These are phyloP conservation scores for Taphrina populina DNA, from an alignment of 1,139 yeast species.

Conservation along the genomic window DNA sequence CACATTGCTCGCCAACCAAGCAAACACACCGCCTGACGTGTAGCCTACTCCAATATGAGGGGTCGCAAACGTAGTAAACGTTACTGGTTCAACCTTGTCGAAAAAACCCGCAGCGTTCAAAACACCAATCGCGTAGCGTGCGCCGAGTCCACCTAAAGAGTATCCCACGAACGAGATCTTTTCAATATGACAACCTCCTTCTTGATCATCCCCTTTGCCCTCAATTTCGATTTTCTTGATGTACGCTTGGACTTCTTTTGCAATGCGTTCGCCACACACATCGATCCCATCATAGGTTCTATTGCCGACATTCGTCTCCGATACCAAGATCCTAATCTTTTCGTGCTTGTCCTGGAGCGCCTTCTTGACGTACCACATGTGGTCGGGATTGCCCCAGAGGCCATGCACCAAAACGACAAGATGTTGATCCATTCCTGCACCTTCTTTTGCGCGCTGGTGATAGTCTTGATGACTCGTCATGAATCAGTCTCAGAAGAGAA, in stretches of 20 bases:
- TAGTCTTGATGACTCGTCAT: too few relatives aligned
- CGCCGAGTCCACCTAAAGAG: conserved; percentile 56
- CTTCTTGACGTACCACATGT: conserved; percentile 61
- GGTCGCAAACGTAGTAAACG: conserved; percentile 76
- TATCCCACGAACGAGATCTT: conserved; percentile 55
- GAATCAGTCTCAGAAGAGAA: too few relatives aligned
- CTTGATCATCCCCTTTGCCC: conserved; percentile 25
- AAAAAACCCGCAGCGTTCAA: conserved; percentile 58
- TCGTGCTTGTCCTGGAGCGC: conserved; percentile 52
- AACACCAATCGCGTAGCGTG: conserved; percentile 70
- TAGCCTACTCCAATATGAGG: conserved; percentile 79
- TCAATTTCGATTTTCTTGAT: conserved; percentile 22
- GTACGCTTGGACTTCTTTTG: conserved; percentile 54
- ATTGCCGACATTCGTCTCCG: conserved; percentile 69
- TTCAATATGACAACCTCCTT: conserved; percentile 37
- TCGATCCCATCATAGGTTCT: conserved; percentile 84
- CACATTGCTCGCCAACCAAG: conserved; percentile 54
- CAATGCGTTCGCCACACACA: conserved; percentile 65
- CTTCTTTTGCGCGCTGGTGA: too few relatives aligned
- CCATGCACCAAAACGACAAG: conserved; percentile 41
- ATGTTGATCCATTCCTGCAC: conserved; percentile 19
- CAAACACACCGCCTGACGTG: conserved; percentile 48
- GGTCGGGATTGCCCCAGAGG: conserved; percentile 80
- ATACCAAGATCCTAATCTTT: conserved; percentile 58
- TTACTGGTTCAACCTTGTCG: conserved; percentile 58